phyloP scores from a whole-genome alignment of 2,329 filamentous ascomycete genomes.

The Aspergillus jensenii region DNA sequence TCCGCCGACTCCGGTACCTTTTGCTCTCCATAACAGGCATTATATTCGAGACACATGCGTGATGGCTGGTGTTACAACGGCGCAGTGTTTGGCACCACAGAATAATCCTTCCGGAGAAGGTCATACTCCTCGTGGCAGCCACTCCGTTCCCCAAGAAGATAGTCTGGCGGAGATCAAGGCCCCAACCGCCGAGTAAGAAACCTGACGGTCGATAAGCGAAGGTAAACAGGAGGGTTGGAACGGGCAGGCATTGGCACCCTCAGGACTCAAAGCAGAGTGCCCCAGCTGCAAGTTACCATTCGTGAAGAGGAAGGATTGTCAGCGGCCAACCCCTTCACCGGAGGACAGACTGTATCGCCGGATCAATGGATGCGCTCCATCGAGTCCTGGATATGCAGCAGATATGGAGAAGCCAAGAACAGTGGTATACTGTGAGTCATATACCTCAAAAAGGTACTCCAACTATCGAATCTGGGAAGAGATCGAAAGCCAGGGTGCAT shows the following conservation, averaged over 20 bases:
- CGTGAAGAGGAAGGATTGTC: neutral
- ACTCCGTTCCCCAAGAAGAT: conserved; percentile 3
- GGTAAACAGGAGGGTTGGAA: neutral
- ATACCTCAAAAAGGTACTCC: neutral
- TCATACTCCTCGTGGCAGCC: neutral
- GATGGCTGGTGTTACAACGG: conserved; percentile 1
- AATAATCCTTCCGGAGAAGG: neutral
- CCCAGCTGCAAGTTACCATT: neutral
- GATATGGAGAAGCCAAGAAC: neutral
- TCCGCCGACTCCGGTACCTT: neutral
- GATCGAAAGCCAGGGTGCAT: neutral
- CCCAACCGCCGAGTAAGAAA: neutral
- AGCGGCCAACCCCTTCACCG: neutral
- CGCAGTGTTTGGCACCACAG: neutral
- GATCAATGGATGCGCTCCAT: neutral
- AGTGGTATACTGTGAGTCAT: neutral
- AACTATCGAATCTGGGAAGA: neutral
- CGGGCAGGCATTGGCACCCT: neutral
- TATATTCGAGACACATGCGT: neutral
- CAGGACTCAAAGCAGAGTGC: neutral
- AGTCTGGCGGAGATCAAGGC: neutral
- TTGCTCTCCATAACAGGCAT: neutral
- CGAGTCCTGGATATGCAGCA: neutral
- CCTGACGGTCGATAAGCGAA: neutral
- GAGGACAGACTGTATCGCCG: neutral